Evolutionary conservation across 495 filamentous ascomycete species (phyloP).

Genomic region (Delitschia confertaspora): DNA sequence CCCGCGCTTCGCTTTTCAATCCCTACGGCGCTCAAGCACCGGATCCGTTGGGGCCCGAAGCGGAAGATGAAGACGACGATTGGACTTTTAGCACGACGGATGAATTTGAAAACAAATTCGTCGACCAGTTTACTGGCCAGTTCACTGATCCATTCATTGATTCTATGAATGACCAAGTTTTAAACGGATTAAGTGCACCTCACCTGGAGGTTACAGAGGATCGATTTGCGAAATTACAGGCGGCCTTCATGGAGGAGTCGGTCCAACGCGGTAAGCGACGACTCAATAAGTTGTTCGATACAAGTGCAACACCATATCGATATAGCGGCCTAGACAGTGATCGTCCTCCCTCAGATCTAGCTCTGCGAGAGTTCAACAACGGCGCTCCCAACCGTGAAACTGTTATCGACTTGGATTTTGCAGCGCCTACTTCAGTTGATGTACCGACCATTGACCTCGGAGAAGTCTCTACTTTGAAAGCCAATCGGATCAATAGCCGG

Average conservation of each 20-base stretch:
- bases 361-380: constrained; percentile 31
- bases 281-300: constrained; percentile 33
- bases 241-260: constrained; percentile 24
- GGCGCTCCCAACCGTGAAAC: constrained; percentile 32
- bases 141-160: constrained; percentile 18
- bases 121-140: constrained; percentile 6
- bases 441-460: constrained; percentile 37
- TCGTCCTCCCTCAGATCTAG: constrained; percentile 30
- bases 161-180: constrained; percentile 6
- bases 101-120: constrained; percentile 56
- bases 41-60: constrained; percentile 35
- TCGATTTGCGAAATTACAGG: constrained; percentile 25
- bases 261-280: constrained; percentile 23
- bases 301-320: constrained; percentile 20
- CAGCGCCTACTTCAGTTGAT: constrained; percentile 44
- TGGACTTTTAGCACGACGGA: constrained; percentile 92
- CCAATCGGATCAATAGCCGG: constrained; percentile 29
- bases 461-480: constrained; percentile 43
- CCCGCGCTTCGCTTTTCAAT: constrained; percentile 72
- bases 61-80: constrained; percentile 52
- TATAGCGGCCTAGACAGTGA: constrained; percentile 14
- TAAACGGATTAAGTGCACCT: constrained; percentile 21
- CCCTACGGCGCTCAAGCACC: constrained; percentile 63
- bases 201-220: constrained; percentile 17
- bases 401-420: constrained; percentile 44